phyloP scores from a whole-genome alignment of 2,329 filamentous ascomycete species.

The Colletotrichum horii region DNA sequence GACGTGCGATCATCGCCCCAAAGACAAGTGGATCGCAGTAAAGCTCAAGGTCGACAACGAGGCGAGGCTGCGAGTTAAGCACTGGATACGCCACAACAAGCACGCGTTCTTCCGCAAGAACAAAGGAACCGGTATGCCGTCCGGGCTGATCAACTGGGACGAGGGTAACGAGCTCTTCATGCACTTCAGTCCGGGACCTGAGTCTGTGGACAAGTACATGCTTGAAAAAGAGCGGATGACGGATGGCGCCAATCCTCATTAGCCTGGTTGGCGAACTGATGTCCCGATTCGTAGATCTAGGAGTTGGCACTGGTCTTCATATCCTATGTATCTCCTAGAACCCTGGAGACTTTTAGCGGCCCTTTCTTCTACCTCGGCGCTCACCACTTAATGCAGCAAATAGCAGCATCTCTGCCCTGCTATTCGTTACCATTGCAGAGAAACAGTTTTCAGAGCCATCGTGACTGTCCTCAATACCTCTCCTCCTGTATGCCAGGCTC shows the following conservation, averaged over 20 bases:
- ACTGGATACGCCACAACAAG: slow-evolving; percentile 44
- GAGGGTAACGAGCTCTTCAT: slow-evolving; percentile 35
- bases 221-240: not conserved
- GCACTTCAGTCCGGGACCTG: slow-evolving; percentile 32
- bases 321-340: not conserved
- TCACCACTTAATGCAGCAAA: not conserved
- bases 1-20: slow-evolving; percentile 57
- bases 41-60: slow-evolving; percentile 64
- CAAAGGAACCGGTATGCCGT: slow-evolving; percentile 34
- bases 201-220: slow-evolving; percentile 26
- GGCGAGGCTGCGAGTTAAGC: slow-evolving; percentile 52
- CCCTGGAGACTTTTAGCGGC: not conserved
- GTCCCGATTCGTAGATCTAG: not conserved
- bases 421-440: not conserved
- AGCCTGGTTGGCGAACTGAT: not conserved
- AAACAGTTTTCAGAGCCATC: not conserved
- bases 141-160: slow-evolving; percentile 35
- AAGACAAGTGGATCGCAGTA: slow-evolving; percentile 63
- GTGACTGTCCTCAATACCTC: not conserved
- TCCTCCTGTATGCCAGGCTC: not conserved
- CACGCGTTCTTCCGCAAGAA: slow-evolving; percentile 19
- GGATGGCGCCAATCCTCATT: not conserved
- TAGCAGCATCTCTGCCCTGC: not conserved
- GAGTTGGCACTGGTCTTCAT: not conserved
- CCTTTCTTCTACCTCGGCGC: not conserved